Percentiles rank a stretch among this genome's conserved stretches.
Conservation (phyloP, 345 rosid genomes). For the Hibiscus syriacus region DNA sequence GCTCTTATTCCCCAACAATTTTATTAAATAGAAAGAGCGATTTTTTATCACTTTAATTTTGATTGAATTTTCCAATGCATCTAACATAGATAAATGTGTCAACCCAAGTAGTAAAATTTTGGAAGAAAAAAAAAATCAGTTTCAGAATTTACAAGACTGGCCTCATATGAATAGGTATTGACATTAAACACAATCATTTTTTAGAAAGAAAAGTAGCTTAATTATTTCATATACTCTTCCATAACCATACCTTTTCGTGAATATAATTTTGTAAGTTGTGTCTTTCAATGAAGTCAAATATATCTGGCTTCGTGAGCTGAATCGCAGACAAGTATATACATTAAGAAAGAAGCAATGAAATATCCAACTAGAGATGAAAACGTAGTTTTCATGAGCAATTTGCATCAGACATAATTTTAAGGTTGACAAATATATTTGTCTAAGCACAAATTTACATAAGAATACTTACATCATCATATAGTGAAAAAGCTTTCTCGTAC, state of each 20-base stretch:
- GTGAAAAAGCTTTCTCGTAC: constrained; percentile 76
- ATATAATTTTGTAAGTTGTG: constrained; percentile 74
- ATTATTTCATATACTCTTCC: background rate
- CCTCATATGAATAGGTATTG: background rate
- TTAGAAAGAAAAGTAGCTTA: constrained; percentile 6
- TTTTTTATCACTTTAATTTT: background rate
- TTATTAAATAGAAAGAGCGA: background rate
- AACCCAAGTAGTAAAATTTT: background rate
- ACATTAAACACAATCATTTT: background rate
- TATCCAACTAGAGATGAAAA: background rate
- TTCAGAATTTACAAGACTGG: background rate
- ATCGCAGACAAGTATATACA: constrained; percentile 7
- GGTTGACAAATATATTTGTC: background rate
- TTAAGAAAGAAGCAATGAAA: constrained; percentile 11
- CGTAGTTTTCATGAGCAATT: background rate
- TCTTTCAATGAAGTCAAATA: constrained; percentile 80
- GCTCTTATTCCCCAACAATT: background rate
- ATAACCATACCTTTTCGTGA: constrained; percentile 78
- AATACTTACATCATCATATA: constrained; percentile 93
- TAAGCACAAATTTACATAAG: constrained; percentile 9
- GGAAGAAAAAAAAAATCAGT: background rate
- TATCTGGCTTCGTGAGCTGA: constrained; percentile 93
- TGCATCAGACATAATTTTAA: background rate
- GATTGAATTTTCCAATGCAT: background rate
- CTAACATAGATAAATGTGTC: background rate